Conservation (phyloP, 2,329 filamentous ascomycete genomes). For the Stemphylium vesicarium region DNA sequence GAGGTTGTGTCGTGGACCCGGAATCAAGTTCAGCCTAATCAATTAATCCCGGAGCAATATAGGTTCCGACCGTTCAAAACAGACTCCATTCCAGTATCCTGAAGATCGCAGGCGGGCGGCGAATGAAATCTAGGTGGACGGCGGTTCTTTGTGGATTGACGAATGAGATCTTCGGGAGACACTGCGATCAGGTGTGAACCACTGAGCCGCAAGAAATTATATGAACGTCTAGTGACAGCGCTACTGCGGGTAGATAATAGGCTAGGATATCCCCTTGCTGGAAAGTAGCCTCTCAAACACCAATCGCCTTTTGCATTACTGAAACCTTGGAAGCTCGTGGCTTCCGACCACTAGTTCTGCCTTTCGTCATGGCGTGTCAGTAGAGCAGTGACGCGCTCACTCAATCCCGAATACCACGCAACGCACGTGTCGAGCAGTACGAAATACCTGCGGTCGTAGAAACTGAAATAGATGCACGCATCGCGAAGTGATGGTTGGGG, state of each 20-base stretch:
- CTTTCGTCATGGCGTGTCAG: background rate
- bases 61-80: constrained; percentile 28
- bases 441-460: background rate
- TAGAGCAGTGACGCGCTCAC: background rate
- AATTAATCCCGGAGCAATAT: constrained; percentile 33
- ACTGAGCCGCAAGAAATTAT: constrained; percentile 31
- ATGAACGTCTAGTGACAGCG: background rate
- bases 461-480: background rate
- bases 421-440: background rate
- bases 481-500: background rate
- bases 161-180: constrained; percentile 16
- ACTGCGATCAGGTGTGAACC: constrained; percentile 20
- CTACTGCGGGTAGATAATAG: background rate
- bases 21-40: constrained; percentile 40
- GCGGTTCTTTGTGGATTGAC: constrained; percentile 8
- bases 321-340: background rate
- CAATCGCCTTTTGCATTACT: background rate
- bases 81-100: constrained; percentile 6
- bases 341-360: background rate
- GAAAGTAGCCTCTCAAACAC: background rate
- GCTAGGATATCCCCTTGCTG: background rate
- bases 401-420: background rate
- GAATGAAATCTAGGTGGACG: constrained; percentile 16
- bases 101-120: constrained; percentile 9
- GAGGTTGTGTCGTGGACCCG: constrained; percentile 9